Percentiles rank a stretch among this genome's conserved stretches.
phyloP scores from a whole-genome alignment of 768 basidiomycete species.

The Naganishia randhawae region DNA sequence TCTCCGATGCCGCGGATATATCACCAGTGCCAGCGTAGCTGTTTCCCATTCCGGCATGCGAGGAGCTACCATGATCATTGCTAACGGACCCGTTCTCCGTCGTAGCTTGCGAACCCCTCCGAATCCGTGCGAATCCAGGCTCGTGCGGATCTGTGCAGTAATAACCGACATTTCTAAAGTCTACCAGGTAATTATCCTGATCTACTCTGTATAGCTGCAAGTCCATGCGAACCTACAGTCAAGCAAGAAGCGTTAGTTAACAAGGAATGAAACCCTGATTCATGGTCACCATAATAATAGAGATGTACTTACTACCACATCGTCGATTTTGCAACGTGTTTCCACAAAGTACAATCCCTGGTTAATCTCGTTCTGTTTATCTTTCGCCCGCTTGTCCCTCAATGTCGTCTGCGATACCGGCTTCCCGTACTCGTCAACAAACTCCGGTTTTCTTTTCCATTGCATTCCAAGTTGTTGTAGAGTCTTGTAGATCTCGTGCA shows the following conservation, averaged over 20 bases:
- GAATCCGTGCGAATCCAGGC: slow-evolving; percentile 62
- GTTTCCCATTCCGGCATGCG: background rate
- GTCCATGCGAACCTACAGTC: slow-evolving; percentile 81
- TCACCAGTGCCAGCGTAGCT: slow-evolving; percentile 16
- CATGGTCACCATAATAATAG: background rate
- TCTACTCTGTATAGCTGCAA: slow-evolving; percentile 96
- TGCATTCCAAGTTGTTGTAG: slow-evolving; percentile 88
- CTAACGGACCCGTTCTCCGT: slow-evolving; percentile 14
- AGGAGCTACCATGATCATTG: too few species aligned
- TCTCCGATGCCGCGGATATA: slow-evolving; percentile 7
- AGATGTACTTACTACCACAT: slow-evolving; percentile 83
- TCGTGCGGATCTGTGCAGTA: slow-evolving; percentile 54
- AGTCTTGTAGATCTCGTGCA: slow-evolving; percentile 96
- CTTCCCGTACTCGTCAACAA: slow-evolving; percentile 45
- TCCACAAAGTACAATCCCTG: slow-evolving; percentile 82
- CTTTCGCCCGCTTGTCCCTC: slow-evolving; percentile 45
- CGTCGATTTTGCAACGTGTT: slow-evolving; percentile 80
- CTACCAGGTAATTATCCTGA: slow-evolving; percentile 90
- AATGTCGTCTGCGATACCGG: slow-evolving; percentile 61
- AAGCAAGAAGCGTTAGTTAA: slow-evolving; percentile 20
- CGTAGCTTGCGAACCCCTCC: slow-evolving; percentile 57
- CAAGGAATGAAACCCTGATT: slow-evolving; percentile 4
- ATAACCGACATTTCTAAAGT: slow-evolving; percentile 95
- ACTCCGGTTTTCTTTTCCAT: slow-evolving; percentile 85
- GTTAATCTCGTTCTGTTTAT: slow-evolving; percentile 51